phyloP scores from a whole-genome alignment of 768 basidiomycete species.

The Mycena maculata region DNA sequence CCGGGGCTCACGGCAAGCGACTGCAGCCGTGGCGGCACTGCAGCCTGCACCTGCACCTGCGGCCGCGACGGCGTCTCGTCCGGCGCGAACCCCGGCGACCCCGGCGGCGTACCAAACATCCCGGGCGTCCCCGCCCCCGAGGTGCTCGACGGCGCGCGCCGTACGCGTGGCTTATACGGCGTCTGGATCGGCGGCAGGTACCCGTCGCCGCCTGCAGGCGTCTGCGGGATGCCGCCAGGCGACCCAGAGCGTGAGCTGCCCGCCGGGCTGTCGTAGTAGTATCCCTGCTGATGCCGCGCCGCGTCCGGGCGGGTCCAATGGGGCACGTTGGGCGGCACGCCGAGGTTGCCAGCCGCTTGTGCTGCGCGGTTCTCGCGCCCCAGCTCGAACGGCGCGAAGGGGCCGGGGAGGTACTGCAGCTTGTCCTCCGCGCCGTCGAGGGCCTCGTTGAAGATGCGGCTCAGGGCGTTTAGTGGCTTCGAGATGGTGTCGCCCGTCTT shows the following conservation, averaged over 20 bases:
- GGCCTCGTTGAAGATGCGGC: conserved; percentile 88
- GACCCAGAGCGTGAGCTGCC: conserved; percentile 10
- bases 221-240: conserved; percentile 51
- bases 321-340: conserved; percentile 44
- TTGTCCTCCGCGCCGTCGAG: conserved; percentile 78
- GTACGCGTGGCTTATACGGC: conserved; percentile 81
- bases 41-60: conserved; percentile 40
- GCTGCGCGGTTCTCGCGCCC: conserved; percentile 60
- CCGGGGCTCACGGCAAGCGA: conserved; percentile 41
- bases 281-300: conserved; percentile 40
- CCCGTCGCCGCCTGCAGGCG: conserved; percentile 51
- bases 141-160: conserved; percentile 54
- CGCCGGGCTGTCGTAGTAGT: conserved; percentile 32
- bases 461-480: conserved; percentile 90
- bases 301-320: conserved; percentile 57
- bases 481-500: conserved; percentile 92
- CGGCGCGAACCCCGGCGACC: conserved; percentile 47
- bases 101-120: conserved; percentile 45
- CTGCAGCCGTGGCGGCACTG: conserved; percentile 60
- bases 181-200: conserved; percentile 62
- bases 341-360: conserved; percentile 40
- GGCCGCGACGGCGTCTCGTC: conserved; percentile 67
- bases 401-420: conserved; percentile 72
- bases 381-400: conserved; percentile 76
- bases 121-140: background rate